Percentiles rank a stretch among this genome's conserved stretches.
Conservation (phyloP, 208 protist species). For the Wallacemonas sp. region DNA sequence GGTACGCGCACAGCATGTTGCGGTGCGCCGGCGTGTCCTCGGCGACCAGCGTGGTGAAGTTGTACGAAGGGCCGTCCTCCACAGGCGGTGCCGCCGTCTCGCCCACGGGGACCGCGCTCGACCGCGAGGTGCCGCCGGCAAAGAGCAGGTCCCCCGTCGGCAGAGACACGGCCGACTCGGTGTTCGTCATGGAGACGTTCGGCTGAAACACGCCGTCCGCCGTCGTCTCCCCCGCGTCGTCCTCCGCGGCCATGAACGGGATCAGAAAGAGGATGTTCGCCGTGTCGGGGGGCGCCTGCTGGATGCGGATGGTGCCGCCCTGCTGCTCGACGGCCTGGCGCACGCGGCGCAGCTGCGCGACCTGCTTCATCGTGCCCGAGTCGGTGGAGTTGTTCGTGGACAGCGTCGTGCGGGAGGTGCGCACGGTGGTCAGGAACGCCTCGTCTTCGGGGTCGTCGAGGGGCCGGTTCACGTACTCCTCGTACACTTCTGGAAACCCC, state of each 20-base stretch:
- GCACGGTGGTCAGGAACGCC: slow-evolving; percentile 2
- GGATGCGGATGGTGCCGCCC: slow-evolving; percentile 75
- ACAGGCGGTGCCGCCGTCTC: not conserved
- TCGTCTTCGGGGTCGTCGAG: slow-evolving; percentile 21
- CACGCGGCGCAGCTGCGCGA: slow-evolving; percentile 47
- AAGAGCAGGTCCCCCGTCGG: slow-evolving; percentile 17
- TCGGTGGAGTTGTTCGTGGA: not conserved
- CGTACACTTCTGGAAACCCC: slow-evolving; percentile 50
- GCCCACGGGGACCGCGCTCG: not conserved
- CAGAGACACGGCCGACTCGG: slow-evolving; percentile 5
- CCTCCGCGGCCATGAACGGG: slow-evolving; percentile 67
- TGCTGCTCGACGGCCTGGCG: slow-evolving; percentile 71
- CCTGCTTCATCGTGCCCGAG: not conserved
- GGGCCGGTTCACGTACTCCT: slow-evolving; percentile 39
- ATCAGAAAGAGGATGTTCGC: slow-evolving; percentile 72
- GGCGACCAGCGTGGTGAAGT: slow-evolving; percentile 85
- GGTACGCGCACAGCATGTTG: slow-evolving; percentile 85
- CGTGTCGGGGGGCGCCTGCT: slow-evolving; percentile 27
- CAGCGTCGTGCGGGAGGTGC: slow-evolving; percentile 4
- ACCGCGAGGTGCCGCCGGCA: not conserved
- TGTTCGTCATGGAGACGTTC: slow-evolving; percentile 20
- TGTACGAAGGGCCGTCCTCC: slow-evolving; percentile 38
- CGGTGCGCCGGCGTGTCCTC: slow-evolving; percentile 83
- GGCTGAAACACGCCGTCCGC: not conserved
- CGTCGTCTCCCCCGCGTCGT: slow-evolving; percentile 20